phyloP scores from a whole-genome alignment of 2,329 filamentous ascomycete genomes.

The Ophiostoma pallidulum region DNA sequence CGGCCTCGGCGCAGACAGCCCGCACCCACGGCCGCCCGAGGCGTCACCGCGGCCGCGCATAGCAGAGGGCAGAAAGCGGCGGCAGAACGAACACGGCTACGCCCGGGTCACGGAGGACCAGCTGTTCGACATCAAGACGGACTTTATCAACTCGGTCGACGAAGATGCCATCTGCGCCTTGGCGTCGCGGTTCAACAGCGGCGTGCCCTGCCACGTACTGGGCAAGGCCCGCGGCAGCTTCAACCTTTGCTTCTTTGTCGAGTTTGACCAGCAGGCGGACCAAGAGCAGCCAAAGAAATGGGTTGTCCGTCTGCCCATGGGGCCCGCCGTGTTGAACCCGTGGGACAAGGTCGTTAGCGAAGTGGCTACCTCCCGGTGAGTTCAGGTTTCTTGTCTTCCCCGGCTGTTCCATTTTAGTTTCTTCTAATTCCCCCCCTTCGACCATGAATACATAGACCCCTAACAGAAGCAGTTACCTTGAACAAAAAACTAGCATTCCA shows the following conservation, averaged over 20 bases:
- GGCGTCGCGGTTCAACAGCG: conserved; percentile 4
- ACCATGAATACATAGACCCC: too few species aligned
- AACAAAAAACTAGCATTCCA: conserved; percentile 17
- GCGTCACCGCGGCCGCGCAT: not conserved
- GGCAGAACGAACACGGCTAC: conserved; percentile 2
- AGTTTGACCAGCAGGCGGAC: conserved; percentile 2
- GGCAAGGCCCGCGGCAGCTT: conserved; percentile 3
- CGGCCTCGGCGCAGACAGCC: not conserved
- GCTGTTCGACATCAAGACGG: not conserved
- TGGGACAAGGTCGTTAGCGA: conserved; percentile 23
- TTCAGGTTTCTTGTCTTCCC: conserved; percentile 2
- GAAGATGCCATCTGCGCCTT: conserved; percentile 7
- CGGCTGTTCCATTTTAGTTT: too few species aligned
- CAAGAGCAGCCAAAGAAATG: conserved; percentile 11
- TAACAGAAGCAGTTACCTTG: not conserved
- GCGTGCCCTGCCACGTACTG: not conserved
- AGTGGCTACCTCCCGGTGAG: conserved; percentile 19
- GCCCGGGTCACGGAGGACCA: conserved; percentile 3
- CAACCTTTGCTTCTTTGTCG: conserved; percentile 9
- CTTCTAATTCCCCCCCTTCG: too few species aligned
- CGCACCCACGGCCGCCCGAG: not conserved
- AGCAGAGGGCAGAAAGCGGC: not conserved
- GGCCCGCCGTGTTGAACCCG: conserved; percentile 15
- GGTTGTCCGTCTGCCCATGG: conserved; percentile 21
- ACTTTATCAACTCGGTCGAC: conserved; percentile 5